phyloP scores from a whole-genome alignment of 2,329 filamentous ascomycete genomes.

The Talaromyces atroroseus region DNA sequence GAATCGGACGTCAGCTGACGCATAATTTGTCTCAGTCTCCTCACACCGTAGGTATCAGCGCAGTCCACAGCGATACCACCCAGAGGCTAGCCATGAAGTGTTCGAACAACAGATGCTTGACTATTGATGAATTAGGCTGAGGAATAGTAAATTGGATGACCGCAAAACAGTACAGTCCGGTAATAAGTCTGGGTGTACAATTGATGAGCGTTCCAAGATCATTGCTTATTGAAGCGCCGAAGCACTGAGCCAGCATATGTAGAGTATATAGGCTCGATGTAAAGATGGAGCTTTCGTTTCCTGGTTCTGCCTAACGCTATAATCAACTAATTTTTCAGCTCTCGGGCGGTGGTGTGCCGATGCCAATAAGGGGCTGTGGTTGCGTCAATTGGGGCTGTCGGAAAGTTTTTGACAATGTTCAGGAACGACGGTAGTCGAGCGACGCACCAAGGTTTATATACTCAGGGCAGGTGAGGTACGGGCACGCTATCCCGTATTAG shows the following conservation, averaged over 20 bases:
- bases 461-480: neutral
- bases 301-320: neutral
- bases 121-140: neutral
- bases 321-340: neutral
- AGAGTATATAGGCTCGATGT: neutral
- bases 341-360: neutral
- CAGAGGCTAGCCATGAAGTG: neutral
- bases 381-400: neutral
- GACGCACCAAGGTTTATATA: neutral
- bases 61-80: neutral
- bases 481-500: neutral
- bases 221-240: neutral
- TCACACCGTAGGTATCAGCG: neutral
- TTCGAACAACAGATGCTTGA: neutral
- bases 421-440: neutral
- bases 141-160: neutral
- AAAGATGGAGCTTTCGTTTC: neutral
- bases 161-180: neutral
- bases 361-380: neutral
- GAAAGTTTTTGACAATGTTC: conserved; percentile 1
- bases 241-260: neutral
- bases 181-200: no score
- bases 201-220: neutral
- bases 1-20: neutral
- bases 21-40: neutral